A percentile compares a stretch with the other conserved stretches of the same genome.
phyloP scores from a whole-genome alignment of 257 asterid species.

The Eustoma russellianum region DNA sequence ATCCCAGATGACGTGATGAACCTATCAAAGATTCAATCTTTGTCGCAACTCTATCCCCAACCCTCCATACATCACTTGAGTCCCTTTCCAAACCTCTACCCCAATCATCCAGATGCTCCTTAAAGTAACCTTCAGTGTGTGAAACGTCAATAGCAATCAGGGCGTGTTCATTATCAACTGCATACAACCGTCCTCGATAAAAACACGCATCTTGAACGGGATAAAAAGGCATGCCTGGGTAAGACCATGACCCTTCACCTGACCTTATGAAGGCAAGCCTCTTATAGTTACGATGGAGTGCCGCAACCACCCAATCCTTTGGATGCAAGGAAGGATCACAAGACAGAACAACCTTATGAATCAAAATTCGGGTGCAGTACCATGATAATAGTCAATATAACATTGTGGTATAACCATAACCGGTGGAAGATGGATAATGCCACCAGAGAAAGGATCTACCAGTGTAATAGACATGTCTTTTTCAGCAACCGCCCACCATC shows the following conservation, averaged over 20 bases:
- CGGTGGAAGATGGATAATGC: neutral
- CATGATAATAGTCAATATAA: too few relatives aligned
- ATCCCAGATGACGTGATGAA: neutral
- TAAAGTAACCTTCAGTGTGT: neutral
- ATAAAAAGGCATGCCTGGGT: neutral
- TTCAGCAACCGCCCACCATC: neutral
- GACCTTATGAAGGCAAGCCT: neutral
- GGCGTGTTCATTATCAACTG: neutral
- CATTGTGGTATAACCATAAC: neutral
- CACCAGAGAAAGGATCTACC: neutral
- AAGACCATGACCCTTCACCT: neutral
- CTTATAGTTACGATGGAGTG: rapidly evolving
- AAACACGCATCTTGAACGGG: neutral
- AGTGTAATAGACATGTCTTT: neutral
- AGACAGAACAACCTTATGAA: neutral
- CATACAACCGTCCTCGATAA: neutral
- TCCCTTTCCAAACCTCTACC: neutral
- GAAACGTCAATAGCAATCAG: neutral
- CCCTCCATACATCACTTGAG: neutral
- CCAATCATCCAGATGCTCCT: neutral
- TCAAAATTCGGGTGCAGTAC: neutral
- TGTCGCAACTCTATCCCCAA: neutral
- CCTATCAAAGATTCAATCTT: neutral
- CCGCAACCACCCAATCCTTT: neutral
- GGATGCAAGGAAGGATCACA: neutral